These are phyloP conservation scores for Suaeda aralocaspica DNA, from an alignment of 148 eudicot species.

Conservation along the genomic window DNA sequence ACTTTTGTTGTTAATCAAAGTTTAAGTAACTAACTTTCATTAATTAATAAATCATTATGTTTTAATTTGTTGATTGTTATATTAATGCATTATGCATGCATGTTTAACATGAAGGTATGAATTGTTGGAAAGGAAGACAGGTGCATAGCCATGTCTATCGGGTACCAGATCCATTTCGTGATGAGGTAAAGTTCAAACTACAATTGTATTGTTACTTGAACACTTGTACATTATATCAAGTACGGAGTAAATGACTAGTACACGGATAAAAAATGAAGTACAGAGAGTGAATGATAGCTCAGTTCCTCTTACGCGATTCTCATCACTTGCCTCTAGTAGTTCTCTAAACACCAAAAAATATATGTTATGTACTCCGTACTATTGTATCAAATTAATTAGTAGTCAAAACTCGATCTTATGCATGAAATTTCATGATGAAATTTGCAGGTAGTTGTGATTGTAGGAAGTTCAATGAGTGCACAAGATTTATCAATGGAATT, in stretches of 20 bases:
- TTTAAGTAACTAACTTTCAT: neutral
- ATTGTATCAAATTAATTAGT: neutral
- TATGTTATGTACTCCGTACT: too few species aligned
- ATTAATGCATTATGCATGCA: too few species aligned
- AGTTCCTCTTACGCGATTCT: too few species aligned
- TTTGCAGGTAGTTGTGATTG: constrained; percentile 70
- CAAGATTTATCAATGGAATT: constrained; percentile 79
- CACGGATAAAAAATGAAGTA: too few species aligned
- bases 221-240: too few species aligned
- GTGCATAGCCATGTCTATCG: constrained; percentile 74
- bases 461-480: constrained; percentile 68
- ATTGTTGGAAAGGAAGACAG: constrained; percentile 63
- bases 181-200: constrained; percentile 40
- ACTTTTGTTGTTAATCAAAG: neutral
- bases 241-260: too few species aligned
- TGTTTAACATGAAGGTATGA: constrained; percentile 45
- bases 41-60: too few species aligned
- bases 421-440: too few species aligned
- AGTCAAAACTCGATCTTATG: neutral
- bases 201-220: neutral
- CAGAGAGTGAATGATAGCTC: too few species aligned
- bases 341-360: too few species aligned
- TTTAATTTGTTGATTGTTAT: neutral
- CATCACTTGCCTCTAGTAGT: too few species aligned
- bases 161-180: constrained; percentile 54